Evolutionary conservation across 169 alveolate genomes (phyloP), one percentile per base, ranked within the genome.

Genomic region (Eimeria praecox): DNA sequence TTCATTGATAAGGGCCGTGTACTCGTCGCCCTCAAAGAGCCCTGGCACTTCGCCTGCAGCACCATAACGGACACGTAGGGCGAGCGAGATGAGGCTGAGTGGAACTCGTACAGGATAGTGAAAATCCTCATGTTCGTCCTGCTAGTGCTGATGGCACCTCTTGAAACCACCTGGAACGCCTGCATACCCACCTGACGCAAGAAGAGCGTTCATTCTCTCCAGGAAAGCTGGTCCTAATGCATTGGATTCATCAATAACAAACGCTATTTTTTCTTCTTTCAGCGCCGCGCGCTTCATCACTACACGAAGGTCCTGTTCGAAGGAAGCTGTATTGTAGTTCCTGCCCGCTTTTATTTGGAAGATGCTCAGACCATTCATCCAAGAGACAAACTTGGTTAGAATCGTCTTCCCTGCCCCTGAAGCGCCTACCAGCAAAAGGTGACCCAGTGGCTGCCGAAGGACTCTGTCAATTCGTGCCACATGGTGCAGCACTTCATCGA

Each of bases 171-270:
- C 1, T 16, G 75, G 18, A 64, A 2, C 14, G 90, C 5, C 42
- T n/a, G 90, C 18, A 69, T 1, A 30, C 92, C 22, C 92, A 86
- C 92, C 92, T n/a, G 98, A 97, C n/a, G 99, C 99, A 42, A 99
- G 98, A 88, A 99, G 97, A 1, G 99, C 99, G 96, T 99, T 99
- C 99, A 99, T 99, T 96, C 99, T 97, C 97, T 99, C 99, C 94
- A 99, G 97, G 97, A 99, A 99, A 22, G 99, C 99, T 35, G 99
- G 99, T 27, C 99, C 99, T 69, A 99, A 97, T 35, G 99, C 99
- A 95, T 99, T 99, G 75, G 99, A 97, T 95, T 99, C 99, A 97
- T 99, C 99, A 96, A 99, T 99, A 73, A 99, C 99, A 96, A 99
- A 99, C 85, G 99, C 98, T 52, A 99, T 98, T 97, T 98, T 99